A percentile compares a stretch with the other conserved stretches of the same genome.
Evolutionary conservation across 768 basidiomycete species (phyloP).

Genomic region (Suillus ampliporus): DNA sequence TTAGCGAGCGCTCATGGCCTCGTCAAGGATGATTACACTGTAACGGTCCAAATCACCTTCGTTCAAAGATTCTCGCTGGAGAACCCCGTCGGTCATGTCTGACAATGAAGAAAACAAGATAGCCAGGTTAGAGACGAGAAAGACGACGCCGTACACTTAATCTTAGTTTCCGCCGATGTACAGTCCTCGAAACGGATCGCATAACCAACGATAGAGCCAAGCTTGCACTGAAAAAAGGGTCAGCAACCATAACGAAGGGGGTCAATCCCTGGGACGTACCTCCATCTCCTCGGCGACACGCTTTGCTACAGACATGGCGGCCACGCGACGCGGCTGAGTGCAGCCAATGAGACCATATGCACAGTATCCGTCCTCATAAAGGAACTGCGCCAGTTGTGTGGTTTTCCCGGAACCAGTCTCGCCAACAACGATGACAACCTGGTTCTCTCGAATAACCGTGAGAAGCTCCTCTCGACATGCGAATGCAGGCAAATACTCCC

Average conservation of each 20-base stretch:
- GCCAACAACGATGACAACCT: constrained; percentile 97
- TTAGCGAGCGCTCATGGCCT: constrained; percentile 98
- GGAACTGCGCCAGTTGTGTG: constrained; percentile 92
- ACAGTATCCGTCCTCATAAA: constrained; percentile 98
- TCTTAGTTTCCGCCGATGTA: constrained; percentile 91
- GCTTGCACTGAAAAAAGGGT: constrained; percentile 65
- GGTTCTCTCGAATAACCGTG: constrained; percentile 89
- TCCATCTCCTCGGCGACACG: constrained; percentile 99
- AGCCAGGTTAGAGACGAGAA: neutral
- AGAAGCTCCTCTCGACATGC: constrained; percentile 95
- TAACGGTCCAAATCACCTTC: constrained; percentile 99
- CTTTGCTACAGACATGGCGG: constrained; percentile 99
- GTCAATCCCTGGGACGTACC: constrained; percentile 48
- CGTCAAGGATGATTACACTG: constrained; percentile 97
- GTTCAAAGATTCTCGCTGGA: constrained; percentile 96
- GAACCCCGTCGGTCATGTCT: constrained; percentile 99
- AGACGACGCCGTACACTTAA: constrained; percentile 78
- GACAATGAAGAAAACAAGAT: constrained; percentile 7
- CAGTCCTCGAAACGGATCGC: constrained; percentile 99
- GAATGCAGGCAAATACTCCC: constrained; percentile 97
- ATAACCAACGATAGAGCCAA: constrained; percentile 92
- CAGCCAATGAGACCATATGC: constrained; percentile 90
- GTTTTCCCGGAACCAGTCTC: constrained; percentile 99
- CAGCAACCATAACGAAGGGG: constrained; percentile 14
- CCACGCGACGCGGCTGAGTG: constrained; percentile 97